Evolutionary conservation across 768 basidiomycete genomes (phyloP), one percentile per base, ranked within the genome.

Genomic region (Neoboletus brunneissimus): DNA sequence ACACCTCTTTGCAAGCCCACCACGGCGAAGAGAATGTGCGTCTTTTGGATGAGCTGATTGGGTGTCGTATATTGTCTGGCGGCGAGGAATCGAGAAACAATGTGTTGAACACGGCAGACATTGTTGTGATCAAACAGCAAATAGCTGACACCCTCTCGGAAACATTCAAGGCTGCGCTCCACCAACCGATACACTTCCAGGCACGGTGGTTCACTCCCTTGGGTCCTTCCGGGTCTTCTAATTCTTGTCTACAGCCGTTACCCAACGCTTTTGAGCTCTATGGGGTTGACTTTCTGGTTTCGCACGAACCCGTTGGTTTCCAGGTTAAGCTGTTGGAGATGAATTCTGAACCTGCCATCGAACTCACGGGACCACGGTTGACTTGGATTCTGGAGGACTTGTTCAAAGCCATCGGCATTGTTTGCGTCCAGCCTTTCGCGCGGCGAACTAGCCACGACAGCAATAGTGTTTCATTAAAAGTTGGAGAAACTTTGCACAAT

Each of bases 271-370:
- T 98, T 66, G 96, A 98, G 69, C 81, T 98, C 16, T 98, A 87
- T 65, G 97, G 97, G 0, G 81, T 90, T n/a, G 97, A 99, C 70
- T 89, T 99, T 56, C 77, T 98, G 15, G 80, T 98, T 55, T 80
- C 79, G 51, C 81, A 82, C 65, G 63, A 58, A 48, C 60, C 60
- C 53, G 47, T 51, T 7, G 65, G 69, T 9, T 81, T 84, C 53
- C 79, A 83, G 58, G 85, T 92, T 16, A 85, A 87, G 53, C 76
- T 98, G 2, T 78, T 98, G 31, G 97, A 98, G 72, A 79, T 96
- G 65, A 99, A 99, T 67, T 86, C 96, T 7, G 94, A 95, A 60
- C 96, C 97, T 1, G 97, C 97, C 43, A 96, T 98, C 56, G 91
- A 94, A 65, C 81, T 96, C 53, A 95, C 95, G 0, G 97, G 95